These are phyloP conservation scores for Dendrobium chrysotoxum DNA, from an alignment of 106 monocot genomes.

Conservation along the genomic window DNA sequence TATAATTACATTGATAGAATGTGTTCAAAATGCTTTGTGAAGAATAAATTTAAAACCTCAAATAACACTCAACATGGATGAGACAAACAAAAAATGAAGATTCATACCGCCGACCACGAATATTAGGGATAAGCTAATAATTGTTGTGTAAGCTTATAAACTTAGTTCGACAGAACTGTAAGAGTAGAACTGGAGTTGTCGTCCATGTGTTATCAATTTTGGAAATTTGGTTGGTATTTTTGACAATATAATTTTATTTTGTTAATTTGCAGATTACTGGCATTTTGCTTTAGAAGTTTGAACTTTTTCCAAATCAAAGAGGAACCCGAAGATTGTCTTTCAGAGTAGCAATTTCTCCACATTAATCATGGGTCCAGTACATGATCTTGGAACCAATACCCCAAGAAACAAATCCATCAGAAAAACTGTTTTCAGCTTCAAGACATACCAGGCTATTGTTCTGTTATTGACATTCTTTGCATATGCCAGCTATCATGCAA, in stretches of 20 bases:
- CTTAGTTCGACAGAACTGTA: no score
- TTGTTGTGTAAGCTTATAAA: no score
- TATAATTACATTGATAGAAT: no score
- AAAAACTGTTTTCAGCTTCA: constrained; percentile 32
- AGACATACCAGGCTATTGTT: constrained; percentile 61
- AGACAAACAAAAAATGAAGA: neutral
- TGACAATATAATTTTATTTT: neutral
- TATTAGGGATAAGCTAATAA: no score
- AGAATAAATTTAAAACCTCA: no score
- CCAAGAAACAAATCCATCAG: constrained; percentile 34
- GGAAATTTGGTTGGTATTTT: no score
- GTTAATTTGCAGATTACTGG: neutral
- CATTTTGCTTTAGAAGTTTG: neutral
- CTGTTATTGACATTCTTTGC: constrained; percentile 65
- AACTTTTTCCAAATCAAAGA: neutral
- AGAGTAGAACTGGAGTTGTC: no score
- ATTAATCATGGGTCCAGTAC: constrained; percentile 23
- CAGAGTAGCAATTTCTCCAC: neutral
- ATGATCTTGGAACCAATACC: constrained; percentile 9
- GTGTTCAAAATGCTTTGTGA: no score
- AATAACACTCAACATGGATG: neutral
- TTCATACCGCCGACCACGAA: neutral
- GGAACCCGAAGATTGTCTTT: neutral
- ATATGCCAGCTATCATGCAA: constrained; percentile 80
- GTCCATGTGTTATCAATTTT: no score